Base-by-base conservation (phyloP, 225 moss, liverwort and hornwort species). In the Lunularia cruciata region DNA sequence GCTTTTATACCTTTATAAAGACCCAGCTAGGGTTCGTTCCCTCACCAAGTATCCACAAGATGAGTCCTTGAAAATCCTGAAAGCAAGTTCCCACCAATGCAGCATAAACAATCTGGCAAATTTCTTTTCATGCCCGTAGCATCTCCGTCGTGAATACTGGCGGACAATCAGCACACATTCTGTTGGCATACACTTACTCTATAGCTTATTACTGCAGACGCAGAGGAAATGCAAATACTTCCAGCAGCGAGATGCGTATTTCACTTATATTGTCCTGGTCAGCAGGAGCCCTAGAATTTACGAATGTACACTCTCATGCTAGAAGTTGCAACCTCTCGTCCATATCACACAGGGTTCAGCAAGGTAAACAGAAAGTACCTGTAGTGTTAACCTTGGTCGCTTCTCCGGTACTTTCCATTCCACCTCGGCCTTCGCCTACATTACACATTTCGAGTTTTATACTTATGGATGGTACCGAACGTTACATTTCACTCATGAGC, bases 1-100 rank as follows among this genome's bases (percentile, higher is more conserved):
- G 45, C 6, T 14, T 27, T 46, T 6, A 34, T 71, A 84, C 84
- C 84, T 96, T 96, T 60, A 96, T 86, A 31, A 92, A 92, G 8
- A 89, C 77, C 92, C 92, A 96, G 54, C 78, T 90, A 9, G 96
- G 96, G 69, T 75, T 96, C 56, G 76, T 77, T 53, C 96, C 96
- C 27, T 96, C 96, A 3, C 86, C 86, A 26, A 96, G 77, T 22
- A 90, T 76, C 92, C 96, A 92, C 27, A 72, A 73, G 70, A 96
- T 75, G 60, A 96, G 72, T 55, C 80, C 89, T 74, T 89, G 92
- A 63, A 96, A 80, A 61, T 88, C 96, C 79, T 89, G 83, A 72
- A 85, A 52, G 32, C 5, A 36, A 22, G 51, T 22, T 3, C 25
- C 6, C 15, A 14, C 32, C 66, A 40, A 13, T 13, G 13, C 8